Base-by-base conservation (phyloP, 257 asterid species). In the Solanum sparsipilum region DNA sequence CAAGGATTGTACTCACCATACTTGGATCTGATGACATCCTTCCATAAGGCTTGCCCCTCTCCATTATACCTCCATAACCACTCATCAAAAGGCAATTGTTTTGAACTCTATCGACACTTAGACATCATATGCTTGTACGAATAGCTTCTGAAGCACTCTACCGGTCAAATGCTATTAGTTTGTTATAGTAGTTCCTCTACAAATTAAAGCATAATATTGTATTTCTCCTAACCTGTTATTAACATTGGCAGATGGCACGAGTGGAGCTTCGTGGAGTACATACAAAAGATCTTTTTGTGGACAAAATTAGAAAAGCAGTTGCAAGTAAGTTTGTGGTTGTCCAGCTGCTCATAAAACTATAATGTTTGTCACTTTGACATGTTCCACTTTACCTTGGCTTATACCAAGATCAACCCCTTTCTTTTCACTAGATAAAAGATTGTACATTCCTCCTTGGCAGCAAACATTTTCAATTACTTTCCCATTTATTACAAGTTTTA, bases 301-400 rank as follows among this genome's bases (percentile, higher is more conserved):
- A 87, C 89, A 93, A 90, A 91, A 91, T 97, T 88, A 94, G 92
- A 87, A 95, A 94, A 88, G 98, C 98, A 88, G 85, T 93, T 85
- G 92, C 92, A 84, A 90, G 99, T 97, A 91, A 92, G 96, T 92
- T 52, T 73, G 56, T 63, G 35, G 36, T 38, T 83, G 32, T 60
- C 52, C 16, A 81, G 85, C 41, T 81, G 27, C 70, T 48, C 29
- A 79, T 79, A 44, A 27, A 44, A 44, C 65, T 79, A 79, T 4
- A 27, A 15, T 44, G 27, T 44, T 79, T 79, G 65, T 44, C 84
- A 25, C 38, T 41, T 79, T 81, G 68, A 32, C 41, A 27, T 6
- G 39, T 63, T 81, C 68, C 41, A 15, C n/a, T 27, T 78, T 25
- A n/a, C 63, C 34, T 25, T 41, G 84, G 36, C 84, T 13, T 13